Evolutionary conservation across 108 stramenopile species (phyloP).

Genomic region (Fragilaria crotonensis): DNA sequence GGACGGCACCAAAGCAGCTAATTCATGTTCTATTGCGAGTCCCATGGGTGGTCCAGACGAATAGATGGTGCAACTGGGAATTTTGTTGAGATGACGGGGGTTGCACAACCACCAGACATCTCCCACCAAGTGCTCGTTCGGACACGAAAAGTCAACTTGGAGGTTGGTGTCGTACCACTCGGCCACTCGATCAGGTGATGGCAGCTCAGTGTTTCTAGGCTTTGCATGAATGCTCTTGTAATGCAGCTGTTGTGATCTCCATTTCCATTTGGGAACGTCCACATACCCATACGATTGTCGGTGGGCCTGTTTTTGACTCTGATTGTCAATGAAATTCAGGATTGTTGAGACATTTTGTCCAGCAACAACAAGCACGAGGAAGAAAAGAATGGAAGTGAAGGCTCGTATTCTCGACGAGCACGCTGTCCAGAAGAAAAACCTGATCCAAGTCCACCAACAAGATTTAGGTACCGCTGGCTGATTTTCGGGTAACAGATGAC

Average conservation of each 20-base stretch:
- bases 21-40: neutral
- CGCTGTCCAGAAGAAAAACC: neutral
- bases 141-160: neutral
- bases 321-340: neutral
- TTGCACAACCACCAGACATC: neutral
- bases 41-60: neutral
- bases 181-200: neutral
- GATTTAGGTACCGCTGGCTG: neutral
- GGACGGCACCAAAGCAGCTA: neutral
- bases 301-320: neutral
- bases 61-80: neutral
- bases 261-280: neutral
- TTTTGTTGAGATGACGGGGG: neutral
- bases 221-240: neutral
- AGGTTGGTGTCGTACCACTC: conserved; percentile 1
- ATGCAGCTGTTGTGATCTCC: neutral
- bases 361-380: neutral
- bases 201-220: neutral
- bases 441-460: neutral
- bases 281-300: conserved; percentile 2
- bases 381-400: neutral
- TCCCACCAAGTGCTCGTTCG: neutral
- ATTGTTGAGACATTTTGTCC: neutral
- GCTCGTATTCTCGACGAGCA: neutral
- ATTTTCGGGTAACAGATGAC: neutral